Base-by-base conservation (phyloP, 2,329 filamentous ascomycete genomes). In the Cytospora schulzeri region DNA sequence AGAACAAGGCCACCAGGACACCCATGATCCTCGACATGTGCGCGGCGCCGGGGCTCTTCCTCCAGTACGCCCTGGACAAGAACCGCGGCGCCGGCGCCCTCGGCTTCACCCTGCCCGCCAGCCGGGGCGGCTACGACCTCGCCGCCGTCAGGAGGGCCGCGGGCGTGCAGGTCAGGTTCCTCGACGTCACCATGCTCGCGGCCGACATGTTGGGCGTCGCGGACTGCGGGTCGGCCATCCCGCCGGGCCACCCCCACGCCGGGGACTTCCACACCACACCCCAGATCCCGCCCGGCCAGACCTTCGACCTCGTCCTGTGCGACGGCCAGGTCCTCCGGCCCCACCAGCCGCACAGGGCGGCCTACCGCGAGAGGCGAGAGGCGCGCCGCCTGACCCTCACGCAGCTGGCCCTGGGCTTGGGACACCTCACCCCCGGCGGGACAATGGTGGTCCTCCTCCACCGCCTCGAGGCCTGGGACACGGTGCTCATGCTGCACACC, bases 101-200 rank as follows among this genome's bases (percentile, higher is more conserved):
- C 15, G 77, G 74, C 0, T 76, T 85, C 63, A 83, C 70, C 33
- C 71, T 85, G 1, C 79, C 81, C 0, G 12, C 60, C 0, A 50
- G 68, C 0, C 52, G 71, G 0, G 82, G 81, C 0, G 83, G 83
- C 0, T 76, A 83, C 62, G 56, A 72, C 17, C 64, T 80, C 1
- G 65, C 75, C 1, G 65, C 75, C 1, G 33, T 83, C 0, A 61
- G 35, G 3, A 52, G 57, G 1, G 57, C 66, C 2, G 35, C 53
- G 3, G 33, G 63, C 7, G 57, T 76, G n/a, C 51, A 65, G 1
- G 57, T 72, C 19, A 58, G 65, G 0, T 73, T 72, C 52, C 64
- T 80, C 2, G 84, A 87, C 68, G 73, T 85, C 60, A 86, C 80
- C 1, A 81, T 85, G 78, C 74, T 86, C 0, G 79, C 78, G 4